Conservation (phyloP, 2,329 filamentous ascomycete species). For the Acarospora socialis region DNA sequence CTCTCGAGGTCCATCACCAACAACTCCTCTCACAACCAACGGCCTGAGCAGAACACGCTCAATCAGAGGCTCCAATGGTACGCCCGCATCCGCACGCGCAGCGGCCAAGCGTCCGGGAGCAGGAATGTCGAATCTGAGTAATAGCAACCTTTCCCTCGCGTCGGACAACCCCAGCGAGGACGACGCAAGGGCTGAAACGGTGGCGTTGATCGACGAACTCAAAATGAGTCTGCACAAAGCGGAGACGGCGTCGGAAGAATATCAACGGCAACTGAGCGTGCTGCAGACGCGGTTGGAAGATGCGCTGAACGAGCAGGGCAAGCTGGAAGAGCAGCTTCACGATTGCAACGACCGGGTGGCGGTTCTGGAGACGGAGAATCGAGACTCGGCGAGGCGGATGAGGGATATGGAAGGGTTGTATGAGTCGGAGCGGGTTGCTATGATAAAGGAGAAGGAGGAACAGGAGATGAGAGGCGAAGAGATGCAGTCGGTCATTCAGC, state of each 20-base stretch:
- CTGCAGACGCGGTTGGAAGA: constrained; percentile 80
- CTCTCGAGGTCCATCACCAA: constrained; percentile 16
- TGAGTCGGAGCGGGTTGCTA: constrained; percentile 73
- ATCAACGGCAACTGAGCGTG: constrained; percentile 70
- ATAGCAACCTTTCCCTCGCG: constrained; percentile 29
- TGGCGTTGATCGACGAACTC: constrained; percentile 68
- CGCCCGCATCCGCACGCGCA: constrained; percentile 56
- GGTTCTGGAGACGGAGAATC: constrained; percentile 66
- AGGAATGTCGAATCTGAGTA: constrained; percentile 28
- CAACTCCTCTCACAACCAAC: constrained; percentile 19
- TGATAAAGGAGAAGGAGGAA: constrained; percentile 86
- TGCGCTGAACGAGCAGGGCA: constrained; percentile 64
- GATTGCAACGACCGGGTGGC: constrained; percentile 77
- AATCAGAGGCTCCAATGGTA: constrained; percentile 41
- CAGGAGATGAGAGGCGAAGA: constrained; percentile 74
- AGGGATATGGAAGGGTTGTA: constrained; percentile 88
- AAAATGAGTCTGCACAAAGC: constrained; percentile 70
- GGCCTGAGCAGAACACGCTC: constrained; percentile 49
- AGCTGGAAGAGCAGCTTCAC: constrained; percentile 75
- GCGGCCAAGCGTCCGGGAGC: constrained; percentile 45
- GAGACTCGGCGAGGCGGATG: constrained; percentile 67
- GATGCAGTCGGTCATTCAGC: constrained; percentile 77
- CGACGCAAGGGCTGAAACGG: constrained; percentile 64
- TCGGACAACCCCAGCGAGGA: constrained; percentile 44
- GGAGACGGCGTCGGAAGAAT: constrained; percentile 62